Conservation (phyloP, 2,329 filamentous ascomycete species). For the Aspergillus novofumigatus region DNA sequence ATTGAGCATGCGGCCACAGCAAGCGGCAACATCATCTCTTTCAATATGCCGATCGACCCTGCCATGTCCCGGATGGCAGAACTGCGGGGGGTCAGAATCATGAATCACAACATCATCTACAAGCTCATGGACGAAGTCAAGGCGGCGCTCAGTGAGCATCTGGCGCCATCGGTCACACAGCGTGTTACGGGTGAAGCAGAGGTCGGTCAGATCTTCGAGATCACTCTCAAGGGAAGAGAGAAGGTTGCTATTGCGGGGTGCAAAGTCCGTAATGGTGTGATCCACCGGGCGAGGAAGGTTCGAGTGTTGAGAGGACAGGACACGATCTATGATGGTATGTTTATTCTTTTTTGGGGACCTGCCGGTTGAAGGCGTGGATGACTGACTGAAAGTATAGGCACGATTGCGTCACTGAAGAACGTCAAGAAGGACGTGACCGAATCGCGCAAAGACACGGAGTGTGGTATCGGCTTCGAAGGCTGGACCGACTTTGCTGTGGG, state of each 20-base stretch:
- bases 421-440: constrained; percentile 87
- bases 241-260: constrained; percentile 80
- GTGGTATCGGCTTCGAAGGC: constrained; percentile 76
- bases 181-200: constrained; percentile 85
- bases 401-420: constrained; percentile 77
- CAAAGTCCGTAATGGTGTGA: constrained; percentile 74
- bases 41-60: constrained; percentile 69
- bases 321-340: constrained; percentile 76
- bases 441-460: constrained; percentile 91
- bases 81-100: constrained; percentile 65
- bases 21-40: constrained; percentile 73
- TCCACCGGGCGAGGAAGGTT: constrained; percentile 62
- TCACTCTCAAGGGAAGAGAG: constrained; percentile 68
- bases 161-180: constrained; percentile 63
- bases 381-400: constrained; percentile 51
- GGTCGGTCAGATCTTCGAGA: constrained; percentile 75
- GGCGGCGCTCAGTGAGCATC: constrained; percentile 61
- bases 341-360: constrained; percentile 1
- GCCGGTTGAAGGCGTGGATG: constrained; percentile 1
- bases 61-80: constrained; percentile 68
- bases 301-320: constrained; percentile 68
- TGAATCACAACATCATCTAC: constrained; percentile 71
- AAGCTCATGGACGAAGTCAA: constrained; percentile 48
- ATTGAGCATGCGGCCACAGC: constrained; percentile 80
- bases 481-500: constrained; percentile 77